Evolutionary conservation across 768 basidiomycete genomes (phyloP).

Genomic region (Erythrobasidium yunnanense): DNA sequence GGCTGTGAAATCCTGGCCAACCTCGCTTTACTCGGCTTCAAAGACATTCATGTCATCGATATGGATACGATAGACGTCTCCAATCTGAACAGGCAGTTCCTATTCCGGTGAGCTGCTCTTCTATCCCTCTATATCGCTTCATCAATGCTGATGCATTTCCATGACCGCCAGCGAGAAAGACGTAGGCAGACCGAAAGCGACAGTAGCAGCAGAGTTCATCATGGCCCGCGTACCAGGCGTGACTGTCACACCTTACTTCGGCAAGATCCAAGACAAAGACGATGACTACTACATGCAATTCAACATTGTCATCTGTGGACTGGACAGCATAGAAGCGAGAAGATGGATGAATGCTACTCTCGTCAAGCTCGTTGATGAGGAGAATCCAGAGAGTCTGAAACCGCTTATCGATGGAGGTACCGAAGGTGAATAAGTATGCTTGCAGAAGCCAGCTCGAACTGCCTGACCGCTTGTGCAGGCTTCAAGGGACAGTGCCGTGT

Average conservation of each 20-base stretch:
- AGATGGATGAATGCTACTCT: slow-evolving; percentile 98
- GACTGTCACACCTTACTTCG: slow-evolving; percentile 90
- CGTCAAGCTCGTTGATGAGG: slow-evolving; percentile 85
- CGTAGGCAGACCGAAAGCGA: slow-evolving; percentile 88
- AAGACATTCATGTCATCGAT: slow-evolving; percentile 97
- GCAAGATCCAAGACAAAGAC: slow-evolving; percentile 96
- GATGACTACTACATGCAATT: slow-evolving; percentile 94
- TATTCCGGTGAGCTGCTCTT: slow-evolving; percentile 62
- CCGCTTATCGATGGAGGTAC: slow-evolving; percentile 98
- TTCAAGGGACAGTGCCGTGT: slow-evolving; percentile 98
- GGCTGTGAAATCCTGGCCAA: slow-evolving; percentile 96
- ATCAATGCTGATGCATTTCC: background rate
- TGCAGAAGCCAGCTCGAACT: no score
- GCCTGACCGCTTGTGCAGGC: slow-evolving; percentile 56
- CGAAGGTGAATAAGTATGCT: slow-evolving; percentile 56
- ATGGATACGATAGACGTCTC: slow-evolving; percentile 99
- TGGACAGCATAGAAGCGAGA: slow-evolving; percentile 92
- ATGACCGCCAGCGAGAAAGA: slow-evolving; percentile 57
- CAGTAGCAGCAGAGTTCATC: slow-evolving; percentile 85
- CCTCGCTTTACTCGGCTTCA: slow-evolving; percentile 89
- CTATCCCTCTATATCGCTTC: background rate
- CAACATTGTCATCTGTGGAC: slow-evolving; percentile 88
- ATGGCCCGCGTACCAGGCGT: slow-evolving; percentile 93
- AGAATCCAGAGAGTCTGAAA: slow-evolving; percentile 82
- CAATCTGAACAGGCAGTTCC: slow-evolving; percentile 93